These are phyloP conservation scores for Cicer judaicum DNA, from an alignment of 306 rosid genomes.

Conservation along the genomic window DNA sequence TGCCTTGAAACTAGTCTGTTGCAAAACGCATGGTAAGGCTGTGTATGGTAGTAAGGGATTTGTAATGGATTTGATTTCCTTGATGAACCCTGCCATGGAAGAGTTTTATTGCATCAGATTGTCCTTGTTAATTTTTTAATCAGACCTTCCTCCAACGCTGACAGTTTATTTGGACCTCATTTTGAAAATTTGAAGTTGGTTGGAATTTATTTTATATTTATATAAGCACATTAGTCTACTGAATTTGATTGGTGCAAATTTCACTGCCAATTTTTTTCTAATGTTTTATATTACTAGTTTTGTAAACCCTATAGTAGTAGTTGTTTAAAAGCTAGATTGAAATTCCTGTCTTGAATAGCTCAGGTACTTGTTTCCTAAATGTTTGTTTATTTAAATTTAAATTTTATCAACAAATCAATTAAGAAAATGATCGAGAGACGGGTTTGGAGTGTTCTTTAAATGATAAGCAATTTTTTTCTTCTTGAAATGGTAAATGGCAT, in stretches of 20 bases:
- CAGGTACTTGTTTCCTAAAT: neutral
- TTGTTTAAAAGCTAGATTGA: slow-evolving; percentile 14
- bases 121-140: neutral
- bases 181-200: slow-evolving; percentile 17
- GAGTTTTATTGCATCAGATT: neutral
- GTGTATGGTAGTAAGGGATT: neutral
- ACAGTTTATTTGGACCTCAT: neutral
- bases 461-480: neutral
- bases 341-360: neutral
- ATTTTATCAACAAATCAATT: neutral
- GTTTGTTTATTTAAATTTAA: neutral
- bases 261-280: neutral
- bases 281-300: neutral
- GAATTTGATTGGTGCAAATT: neutral
- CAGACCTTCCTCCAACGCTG: neutral
- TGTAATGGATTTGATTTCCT: neutral
- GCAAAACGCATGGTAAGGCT: neutral
- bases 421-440: neutral
- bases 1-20: neutral
- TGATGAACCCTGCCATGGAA: slow-evolving; percentile 12
- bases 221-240: neutral
- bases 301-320: neutral
- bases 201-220: neutral
- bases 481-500: neutral
- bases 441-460: neutral